These are phyloP conservation scores for Tolypocladium ovalisporum DNA, from an alignment of 2,329 filamentous ascomycete species.

Conservation along the genomic window DNA sequence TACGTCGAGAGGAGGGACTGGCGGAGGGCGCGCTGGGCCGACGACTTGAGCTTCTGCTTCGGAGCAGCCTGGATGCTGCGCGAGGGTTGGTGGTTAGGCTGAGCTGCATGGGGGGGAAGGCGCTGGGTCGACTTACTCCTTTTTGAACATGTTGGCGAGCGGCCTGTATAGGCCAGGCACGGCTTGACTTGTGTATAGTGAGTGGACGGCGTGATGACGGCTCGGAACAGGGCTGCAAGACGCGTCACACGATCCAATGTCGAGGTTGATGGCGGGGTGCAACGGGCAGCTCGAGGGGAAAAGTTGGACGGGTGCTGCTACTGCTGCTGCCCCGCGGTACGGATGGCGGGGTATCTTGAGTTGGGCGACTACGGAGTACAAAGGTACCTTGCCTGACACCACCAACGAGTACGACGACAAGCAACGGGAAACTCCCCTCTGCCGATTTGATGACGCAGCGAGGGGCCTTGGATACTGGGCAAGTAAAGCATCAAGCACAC, in stretches of 20 bases:
- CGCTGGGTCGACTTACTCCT: constrained; percentile 59
- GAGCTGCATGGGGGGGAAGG: not conserved
- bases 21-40: constrained; percentile 78
- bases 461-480: too few relatives aligned
- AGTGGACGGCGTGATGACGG: constrained; percentile 1
- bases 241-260: not conserved
- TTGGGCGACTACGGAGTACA: too few relatives aligned
- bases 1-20: constrained; percentile 74
- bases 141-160: constrained; percentile 69
- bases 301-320: constrained; percentile 4
- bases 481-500: too few relatives aligned
- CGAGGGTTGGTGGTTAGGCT: constrained; percentile 1
- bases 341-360: constrained; percentile 15
- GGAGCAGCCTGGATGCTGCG: constrained; percentile 61
- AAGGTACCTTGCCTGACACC: too few relatives aligned
- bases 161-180: not conserved
- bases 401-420: too few relatives aligned
- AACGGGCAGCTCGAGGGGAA: constrained; percentile 1
- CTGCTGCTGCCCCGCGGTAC: constrained; percentile 4
- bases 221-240: not conserved
- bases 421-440: too few relatives aligned
- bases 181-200: not conserved
- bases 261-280: not conserved
- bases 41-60: constrained; percentile 96
- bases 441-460: too few relatives aligned